Conservation (phyloP, 2,329 filamentous ascomycete genomes). For the Pseudogymnoascus sp. region DNA sequence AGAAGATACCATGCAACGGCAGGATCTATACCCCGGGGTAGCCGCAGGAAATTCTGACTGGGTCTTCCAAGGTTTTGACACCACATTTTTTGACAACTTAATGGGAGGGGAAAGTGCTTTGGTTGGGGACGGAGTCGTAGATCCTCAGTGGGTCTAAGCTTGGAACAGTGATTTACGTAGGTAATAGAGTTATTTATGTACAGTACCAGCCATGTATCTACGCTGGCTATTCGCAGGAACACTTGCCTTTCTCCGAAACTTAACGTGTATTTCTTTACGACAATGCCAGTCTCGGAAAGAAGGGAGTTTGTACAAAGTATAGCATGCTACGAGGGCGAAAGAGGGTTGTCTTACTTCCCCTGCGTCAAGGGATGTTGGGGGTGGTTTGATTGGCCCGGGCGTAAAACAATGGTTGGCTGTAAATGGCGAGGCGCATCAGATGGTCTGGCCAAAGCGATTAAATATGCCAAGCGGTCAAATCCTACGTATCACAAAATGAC, state of each 20-base stretch:
- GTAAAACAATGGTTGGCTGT: background rate
- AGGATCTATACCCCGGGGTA: background rate
- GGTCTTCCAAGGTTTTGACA: background rate
- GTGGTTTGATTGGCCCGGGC: no score
- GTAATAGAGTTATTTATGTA: no score
- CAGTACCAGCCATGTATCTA: no score
- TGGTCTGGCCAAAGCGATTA: background rate
- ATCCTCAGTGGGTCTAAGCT: background rate
- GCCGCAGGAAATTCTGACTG: background rate
- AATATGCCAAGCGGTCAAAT: background rate
- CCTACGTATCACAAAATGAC: background rate
- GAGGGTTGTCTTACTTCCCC: no score
- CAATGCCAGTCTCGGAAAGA: no score
- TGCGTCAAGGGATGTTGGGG: no score
- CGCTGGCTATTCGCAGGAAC: no score
- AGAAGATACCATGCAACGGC: background rate
- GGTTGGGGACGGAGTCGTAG: background rate
- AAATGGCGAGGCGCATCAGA: background rate
- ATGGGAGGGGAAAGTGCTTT: background rate
- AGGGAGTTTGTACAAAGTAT: no score
- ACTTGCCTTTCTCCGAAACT: no score
- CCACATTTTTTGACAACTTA: background rate
- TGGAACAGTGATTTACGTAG: background rate
- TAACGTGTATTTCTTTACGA: no score
- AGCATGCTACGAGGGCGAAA: no score